Percentiles rank a stretch among this genome's conserved stretches.
Evolutionary conservation across 2,329 filamentous ascomycete genomes (phyloP).

Genomic region (Alternaria sp.): DNA sequence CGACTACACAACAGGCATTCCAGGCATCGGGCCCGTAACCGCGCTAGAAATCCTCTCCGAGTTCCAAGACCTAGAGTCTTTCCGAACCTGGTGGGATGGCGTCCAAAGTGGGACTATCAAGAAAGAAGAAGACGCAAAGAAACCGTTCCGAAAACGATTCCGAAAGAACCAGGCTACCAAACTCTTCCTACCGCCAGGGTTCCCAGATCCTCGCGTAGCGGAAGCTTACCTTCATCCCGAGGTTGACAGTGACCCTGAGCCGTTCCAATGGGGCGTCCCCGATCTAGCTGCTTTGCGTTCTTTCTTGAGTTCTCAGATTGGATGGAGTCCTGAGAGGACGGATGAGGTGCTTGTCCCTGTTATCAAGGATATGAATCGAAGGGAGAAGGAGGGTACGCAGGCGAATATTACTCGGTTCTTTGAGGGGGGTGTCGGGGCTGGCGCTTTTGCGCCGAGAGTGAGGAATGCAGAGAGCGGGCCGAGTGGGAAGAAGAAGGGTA

Average conservation of each 20-base stretch:
- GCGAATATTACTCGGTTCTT: conserved; percentile 96
- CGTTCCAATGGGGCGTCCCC: conserved; percentile 94
- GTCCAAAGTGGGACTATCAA: conserved; percentile 73
- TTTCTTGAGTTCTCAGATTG: conserved; percentile 90
- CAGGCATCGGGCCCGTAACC: conserved; percentile 90
- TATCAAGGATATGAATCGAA: conserved; percentile 90
- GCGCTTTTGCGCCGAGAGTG: conserved; percentile 74
- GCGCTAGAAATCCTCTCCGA: conserved; percentile 94
- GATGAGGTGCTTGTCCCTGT: conserved; percentile 97
- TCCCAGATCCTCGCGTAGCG: conserved; percentile 79
- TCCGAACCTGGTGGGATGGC: conserved; percentile 85
- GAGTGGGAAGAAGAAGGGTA: conserved; percentile 58
- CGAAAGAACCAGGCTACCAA: conserved; percentile 79
- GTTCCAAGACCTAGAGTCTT: conserved; percentile 76
- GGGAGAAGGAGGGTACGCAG: conserved; percentile 89
- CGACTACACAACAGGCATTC: conserved; percentile 92
- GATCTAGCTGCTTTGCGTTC: conserved; percentile 83
- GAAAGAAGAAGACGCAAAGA: conserved; percentile 61
- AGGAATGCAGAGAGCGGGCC: conserved; percentile 59
- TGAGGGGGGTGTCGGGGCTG: conserved; percentile 73
- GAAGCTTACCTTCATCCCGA: conserved; percentile 86
- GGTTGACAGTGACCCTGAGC: conserved; percentile 77
- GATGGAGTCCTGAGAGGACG: conserved; percentile 89
- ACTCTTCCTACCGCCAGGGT: conserved; percentile 80
- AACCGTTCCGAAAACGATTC: conserved; percentile 83